Evolutionary conservation across 768 basidiomycete species (phyloP), one percentile per base, ranked within the genome.

Genomic region (Cyclocybe cylindracea): DNA sequence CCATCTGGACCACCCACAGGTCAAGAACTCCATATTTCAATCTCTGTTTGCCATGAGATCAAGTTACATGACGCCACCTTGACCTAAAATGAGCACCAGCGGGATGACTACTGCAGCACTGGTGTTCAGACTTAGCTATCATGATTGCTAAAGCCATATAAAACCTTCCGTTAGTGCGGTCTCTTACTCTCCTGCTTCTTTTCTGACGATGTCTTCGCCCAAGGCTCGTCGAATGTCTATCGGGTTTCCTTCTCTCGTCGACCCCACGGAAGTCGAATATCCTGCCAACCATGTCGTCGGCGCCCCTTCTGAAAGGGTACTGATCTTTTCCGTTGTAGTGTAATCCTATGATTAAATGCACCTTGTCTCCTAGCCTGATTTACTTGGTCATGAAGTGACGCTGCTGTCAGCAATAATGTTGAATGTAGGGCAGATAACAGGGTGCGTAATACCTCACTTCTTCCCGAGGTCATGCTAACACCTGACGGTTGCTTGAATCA

Each of bases 371-470:
- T 16, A 72, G 70, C 36, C 49, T 5, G 66, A 62, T 44, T 65
- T 67, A 7, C 58, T 72, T 13, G 70, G 70, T 8, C 60, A 52
- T 31, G 61, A 72, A 46, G 69, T 71, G 14, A 69, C 68, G 3
- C 61, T 72, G 9, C 49, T 70, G 7, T 69, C 71, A 33, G 71
- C 71, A 7, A 58, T 66, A 9, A 72, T 70, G 70, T 62, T 72
- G 9, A 70, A 70, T 46, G 48, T 72, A 10, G 71, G 70, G 3
- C 68, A 69, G 52, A 72, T 71, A 35, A 64, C 60, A 32, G 70
- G 68, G 70, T 70, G 48, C 41, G 56, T 45, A 32, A 33, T 10
- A 38, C 10, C 5, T 46, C 39, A 1, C 36, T 18, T 33, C 9
- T 44, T 7, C n/a, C 14, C 38, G 34, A 11, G 37, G 10, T 19